Conservation (phyloP, 1,284 basidiomycete genomes). For the Fomitiporia mediterranea region DNA sequence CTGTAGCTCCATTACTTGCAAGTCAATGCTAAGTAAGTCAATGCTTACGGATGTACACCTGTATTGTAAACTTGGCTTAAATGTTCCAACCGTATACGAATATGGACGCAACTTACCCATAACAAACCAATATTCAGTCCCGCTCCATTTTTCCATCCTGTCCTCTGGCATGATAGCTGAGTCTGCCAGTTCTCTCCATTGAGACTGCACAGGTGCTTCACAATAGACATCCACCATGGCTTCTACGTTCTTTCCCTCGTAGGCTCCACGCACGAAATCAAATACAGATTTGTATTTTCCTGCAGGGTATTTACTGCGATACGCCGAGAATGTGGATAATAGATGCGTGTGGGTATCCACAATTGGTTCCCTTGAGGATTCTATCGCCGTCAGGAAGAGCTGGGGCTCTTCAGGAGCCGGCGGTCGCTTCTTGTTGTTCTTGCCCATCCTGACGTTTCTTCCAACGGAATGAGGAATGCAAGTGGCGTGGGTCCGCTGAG, state of each 20-base stretch:
- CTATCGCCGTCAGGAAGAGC: constrained; percentile 25
- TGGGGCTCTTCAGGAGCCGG: constrained; percentile 29
- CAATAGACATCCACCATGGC: constrained; percentile 81
- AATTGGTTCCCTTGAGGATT: constrained; percentile 39
- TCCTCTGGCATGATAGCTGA: constrained; percentile 52
- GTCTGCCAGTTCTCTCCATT: constrained; percentile 71
- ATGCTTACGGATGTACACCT: constrained; percentile 71
- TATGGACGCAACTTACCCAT: constrained; percentile 47
- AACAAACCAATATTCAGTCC: constrained; percentile 69
- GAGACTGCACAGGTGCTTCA: constrained; percentile 57
- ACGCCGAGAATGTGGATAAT: constrained; percentile 60
- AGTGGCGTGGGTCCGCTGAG: no score
- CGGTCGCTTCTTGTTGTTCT: constrained; percentile 32
- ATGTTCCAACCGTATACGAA: not conserved
- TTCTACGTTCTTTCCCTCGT: constrained; percentile 50
- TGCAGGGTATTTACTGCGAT: constrained; percentile 52
- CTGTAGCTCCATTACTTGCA: constrained; percentile 31
- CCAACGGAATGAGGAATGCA: not conserved
- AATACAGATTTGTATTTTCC: constrained; percentile 49
- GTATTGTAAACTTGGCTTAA: not conserved
- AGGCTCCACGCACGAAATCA: constrained; percentile 63
- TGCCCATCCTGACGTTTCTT: constrained; percentile 27
- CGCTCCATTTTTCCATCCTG: constrained; percentile 50
- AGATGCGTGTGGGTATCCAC: constrained; percentile 81
- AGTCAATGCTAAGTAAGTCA: not conserved